These are phyloP conservation scores for Hawksworthiomyces lignivorus DNA, from an alignment of 2,329 filamentous ascomycete species.

Conservation along the genomic window DNA sequence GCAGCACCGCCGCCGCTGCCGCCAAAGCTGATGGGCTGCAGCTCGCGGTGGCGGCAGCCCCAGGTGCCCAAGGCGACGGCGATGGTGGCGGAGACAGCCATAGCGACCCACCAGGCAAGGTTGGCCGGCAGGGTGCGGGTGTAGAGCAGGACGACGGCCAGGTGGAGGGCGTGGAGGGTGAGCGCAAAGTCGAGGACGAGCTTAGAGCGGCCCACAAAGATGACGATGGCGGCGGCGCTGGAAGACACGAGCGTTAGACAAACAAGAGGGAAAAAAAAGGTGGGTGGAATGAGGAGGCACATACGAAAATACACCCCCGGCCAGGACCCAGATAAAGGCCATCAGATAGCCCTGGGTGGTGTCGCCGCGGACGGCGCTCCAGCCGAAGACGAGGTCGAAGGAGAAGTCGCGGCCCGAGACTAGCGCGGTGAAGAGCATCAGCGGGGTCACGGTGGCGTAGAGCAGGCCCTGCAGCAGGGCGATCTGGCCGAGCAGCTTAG, in stretches of 20 bases:
- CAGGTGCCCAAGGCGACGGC: conserved; percentile 66
- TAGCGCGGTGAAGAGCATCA: conserved; percentile 51
- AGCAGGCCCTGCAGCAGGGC: conserved; percentile 48
- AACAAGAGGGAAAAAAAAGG: conserved; percentile 1
- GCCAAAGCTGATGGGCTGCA: conserved; percentile 82
- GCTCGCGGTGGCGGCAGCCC: conserved; percentile 84
- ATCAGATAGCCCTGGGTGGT: conserved; percentile 55
- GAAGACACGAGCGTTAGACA: neutral
- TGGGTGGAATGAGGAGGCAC: conserved; percentile 13
- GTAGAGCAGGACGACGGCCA: conserved; percentile 56
- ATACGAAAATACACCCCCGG: conserved; percentile 46
- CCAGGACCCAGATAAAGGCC: conserved; percentile 50
- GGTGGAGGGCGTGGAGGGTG: conserved; percentile 49
- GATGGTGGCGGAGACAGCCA: conserved; percentile 37
- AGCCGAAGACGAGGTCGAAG: conserved; percentile 48
- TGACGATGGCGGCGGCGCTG: conserved; percentile 75
- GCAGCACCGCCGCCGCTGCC: conserved; percentile 35
- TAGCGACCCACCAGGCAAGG: conserved; percentile 75
- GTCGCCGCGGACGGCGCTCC: conserved; percentile 51
- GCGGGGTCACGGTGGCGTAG: conserved; percentile 42
- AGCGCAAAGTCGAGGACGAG: conserved; percentile 91
- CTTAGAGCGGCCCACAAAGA: conserved; percentile 82
- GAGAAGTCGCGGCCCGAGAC: conserved; percentile 49
- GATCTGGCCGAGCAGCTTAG: conserved; percentile 54
- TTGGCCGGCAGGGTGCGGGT: conserved; percentile 68